These are phyloP conservation scores for Claviceps digitariae DNA, from an alignment of 2,329 filamentous ascomycete species.

Conservation along the genomic window DNA sequence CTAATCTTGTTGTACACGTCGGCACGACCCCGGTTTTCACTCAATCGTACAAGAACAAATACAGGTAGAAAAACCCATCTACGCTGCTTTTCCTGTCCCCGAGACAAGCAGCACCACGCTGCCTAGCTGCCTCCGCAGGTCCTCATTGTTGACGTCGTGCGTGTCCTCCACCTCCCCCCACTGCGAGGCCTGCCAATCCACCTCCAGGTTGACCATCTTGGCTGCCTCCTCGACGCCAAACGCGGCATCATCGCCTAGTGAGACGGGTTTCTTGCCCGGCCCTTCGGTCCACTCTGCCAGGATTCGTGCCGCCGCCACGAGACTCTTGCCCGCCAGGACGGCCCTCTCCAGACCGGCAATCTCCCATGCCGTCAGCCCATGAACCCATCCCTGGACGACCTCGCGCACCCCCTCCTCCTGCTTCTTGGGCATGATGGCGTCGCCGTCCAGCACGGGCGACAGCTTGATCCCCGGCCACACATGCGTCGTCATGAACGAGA, in stretches of 20 bases:
- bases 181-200: constrained; percentile 74
- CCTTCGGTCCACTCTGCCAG: constrained; percentile 80
- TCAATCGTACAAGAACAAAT: not conserved
- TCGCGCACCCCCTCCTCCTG: constrained; percentile 66
- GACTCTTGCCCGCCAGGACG: constrained; percentile 72
- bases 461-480: constrained; percentile 81
- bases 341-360: constrained; percentile 77
- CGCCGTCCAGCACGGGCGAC: constrained; percentile 61
- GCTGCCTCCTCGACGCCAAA: constrained; percentile 81
- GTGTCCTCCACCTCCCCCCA: constrained; percentile 99
- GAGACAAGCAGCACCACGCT: constrained; percentile 73
- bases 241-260: constrained; percentile 4
- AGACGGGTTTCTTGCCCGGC: constrained; percentile 34
- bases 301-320: constrained; percentile 64
- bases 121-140: constrained; percentile 74
- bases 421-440: constrained; percentile 59
- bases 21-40: not conserved
- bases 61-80: not conserved
- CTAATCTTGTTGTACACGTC: not conserved
- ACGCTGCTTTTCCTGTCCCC: constrained; percentile 27
- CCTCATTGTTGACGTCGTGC: constrained; percentile 90
- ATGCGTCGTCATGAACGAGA: constrained; percentile 53
- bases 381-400: constrained; percentile 66
- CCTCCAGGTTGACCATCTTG: constrained; percentile 65
- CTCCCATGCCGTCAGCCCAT: constrained; percentile 60